Evolutionary conservation across 208 protist genomes (phyloP), one percentile per base, ranked within the genome.

Genomic region (Leishmania amazonensis): DNA sequence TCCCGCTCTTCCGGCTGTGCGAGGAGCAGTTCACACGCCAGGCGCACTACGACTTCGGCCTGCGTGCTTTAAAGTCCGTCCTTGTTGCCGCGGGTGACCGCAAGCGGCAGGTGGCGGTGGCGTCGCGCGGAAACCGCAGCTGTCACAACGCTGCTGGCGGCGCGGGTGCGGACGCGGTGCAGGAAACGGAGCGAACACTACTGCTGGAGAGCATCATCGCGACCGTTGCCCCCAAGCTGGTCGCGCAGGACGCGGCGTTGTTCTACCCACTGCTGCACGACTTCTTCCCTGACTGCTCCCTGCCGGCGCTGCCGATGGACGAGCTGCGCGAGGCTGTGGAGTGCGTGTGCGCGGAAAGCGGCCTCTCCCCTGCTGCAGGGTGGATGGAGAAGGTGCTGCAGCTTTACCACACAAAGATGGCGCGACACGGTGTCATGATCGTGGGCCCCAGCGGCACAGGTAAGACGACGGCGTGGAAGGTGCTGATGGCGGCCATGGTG

Each of bases 31-130:
- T 99, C 24, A 99, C 97, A n/a, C 76, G 93, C 24, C 99, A 99
- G 95, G 83, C 96, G 64, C 99, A 99, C 92, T 99, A 99, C 91
- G 99, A 99, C 91, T 99, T 99, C 94, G 99, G 99, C 49, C 91
- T 99, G 19, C 98, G 99, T 80, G 98, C 99, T 5, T 90, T 99
- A n/a, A 99, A 99, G 93, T 97, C 94, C 60, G 99, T 99, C 15
- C 94, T 99, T 19, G 93, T 99, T 6, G 98, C 92, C 40, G 99
- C 99, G 7, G 99, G 99, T 54, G 93, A 96, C 75, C 87, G 99
- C 28, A 99, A 99, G 90, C 97, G 99, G 58, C 76, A 75, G 81
- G 79, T 72, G 42, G 35, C 58, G 51, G 70, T 67, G 28, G 75
- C 60, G 40, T 57, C 40, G n/a, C 47, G 28, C 21, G 47, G 57